phyloP scores from a whole-genome alignment of 768 basidiomycete species.

The Agrocybe praecox region DNA sequence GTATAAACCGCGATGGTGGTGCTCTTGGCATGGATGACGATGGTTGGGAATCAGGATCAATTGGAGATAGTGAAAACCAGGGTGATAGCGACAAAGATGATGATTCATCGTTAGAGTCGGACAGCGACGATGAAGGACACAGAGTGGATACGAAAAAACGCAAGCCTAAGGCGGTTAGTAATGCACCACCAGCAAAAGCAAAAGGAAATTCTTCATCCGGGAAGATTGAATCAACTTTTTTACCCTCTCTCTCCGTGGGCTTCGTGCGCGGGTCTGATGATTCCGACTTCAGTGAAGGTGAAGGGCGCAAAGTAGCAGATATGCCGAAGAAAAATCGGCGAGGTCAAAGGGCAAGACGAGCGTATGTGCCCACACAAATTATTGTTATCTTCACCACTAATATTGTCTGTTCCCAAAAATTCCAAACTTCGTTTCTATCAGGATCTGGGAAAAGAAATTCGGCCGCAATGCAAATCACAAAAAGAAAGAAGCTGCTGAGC shows the following conservation, averaged over 20 bases:
- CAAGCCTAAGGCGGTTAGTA: slow-evolving; percentile 14
- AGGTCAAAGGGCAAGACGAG: slow-evolving; percentile 91
- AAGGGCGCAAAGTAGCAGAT: slow-evolving; percentile 49
- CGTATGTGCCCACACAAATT: slow-evolving; percentile 55
- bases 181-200: slow-evolving; percentile 3
- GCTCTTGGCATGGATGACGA: slow-evolving; percentile 30
- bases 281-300: slow-evolving; percentile 75
- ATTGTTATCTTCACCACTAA: background rate
- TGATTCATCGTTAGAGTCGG: slow-evolving; percentile 22
- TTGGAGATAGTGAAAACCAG: slow-evolving; percentile 32
- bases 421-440: slow-evolving; percentile 28
- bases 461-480: slow-evolving; percentile 91
- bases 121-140: slow-evolving; percentile 34
- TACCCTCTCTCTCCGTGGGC: slow-evolving; percentile 88
- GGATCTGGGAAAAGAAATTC: slow-evolving; percentile 98
- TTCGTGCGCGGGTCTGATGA: slow-evolving; percentile 80
- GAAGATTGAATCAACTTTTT: slow-evolving; percentile 49
- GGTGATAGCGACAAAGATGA: slow-evolving; percentile 15
- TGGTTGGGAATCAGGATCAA: slow-evolving; percentile 59
- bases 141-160: slow-evolving; percentile 19
- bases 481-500: slow-evolving; percentile 53
- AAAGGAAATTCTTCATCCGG: slow-evolving; percentile 11
- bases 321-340: slow-evolving; percentile 81
- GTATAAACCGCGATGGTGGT: slow-evolving; percentile 26
- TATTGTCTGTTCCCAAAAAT: no score